Conservation (phyloP, 768 basidiomycete species). For the Albatrellus ellisii region DNA sequence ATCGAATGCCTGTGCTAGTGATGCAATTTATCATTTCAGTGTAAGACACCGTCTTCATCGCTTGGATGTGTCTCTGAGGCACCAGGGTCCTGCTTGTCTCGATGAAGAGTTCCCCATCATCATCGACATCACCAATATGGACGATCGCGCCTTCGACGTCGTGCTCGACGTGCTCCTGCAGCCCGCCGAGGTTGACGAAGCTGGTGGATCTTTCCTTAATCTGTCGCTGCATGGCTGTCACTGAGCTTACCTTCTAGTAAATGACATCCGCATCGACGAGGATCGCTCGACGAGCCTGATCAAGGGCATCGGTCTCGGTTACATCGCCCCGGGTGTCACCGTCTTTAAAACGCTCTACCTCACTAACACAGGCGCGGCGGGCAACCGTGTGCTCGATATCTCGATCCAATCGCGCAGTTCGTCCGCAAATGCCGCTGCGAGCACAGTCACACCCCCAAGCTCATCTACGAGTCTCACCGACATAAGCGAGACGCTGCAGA, state of each 20-base stretch:
- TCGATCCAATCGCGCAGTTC: conserved; percentile 53
- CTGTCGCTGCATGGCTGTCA: not conserved
- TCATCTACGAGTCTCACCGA: conserved; percentile 18
- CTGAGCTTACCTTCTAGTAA: conserved; percentile 27
- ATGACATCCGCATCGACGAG: conserved; percentile 45
- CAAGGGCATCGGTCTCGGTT: conserved; percentile 59
- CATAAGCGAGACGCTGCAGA: conserved; percentile 49
- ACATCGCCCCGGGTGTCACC: conserved; percentile 42
- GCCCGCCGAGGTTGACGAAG: conserved; percentile 63
- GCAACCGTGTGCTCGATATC: conserved; percentile 67
- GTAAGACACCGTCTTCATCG: conserved; percentile 51
- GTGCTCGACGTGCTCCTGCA: conserved; percentile 67
- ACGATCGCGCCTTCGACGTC: conserved; percentile 56
- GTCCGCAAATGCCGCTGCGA: conserved; percentile 4
- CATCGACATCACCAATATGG: conserved; percentile 58
- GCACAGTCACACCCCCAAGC: conserved; percentile 7
- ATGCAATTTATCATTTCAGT: conserved; percentile 25
- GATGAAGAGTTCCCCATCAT: conserved; percentile 70
- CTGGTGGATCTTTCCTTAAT: conserved; percentile 30
- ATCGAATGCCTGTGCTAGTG: no score
- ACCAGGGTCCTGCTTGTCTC: conserved; percentile 60
- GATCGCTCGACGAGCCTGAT: conserved; percentile 59
- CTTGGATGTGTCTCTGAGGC: conserved; percentile 39
- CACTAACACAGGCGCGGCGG: conserved; percentile 44
- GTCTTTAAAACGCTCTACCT: conserved; percentile 52